A percentile compares a stretch with the other conserved stretches of the same genome.
Evolutionary conservation across 2,329 filamentous ascomycete species (phyloP).

Genomic region (Ceratocystis huliohia): DNA sequence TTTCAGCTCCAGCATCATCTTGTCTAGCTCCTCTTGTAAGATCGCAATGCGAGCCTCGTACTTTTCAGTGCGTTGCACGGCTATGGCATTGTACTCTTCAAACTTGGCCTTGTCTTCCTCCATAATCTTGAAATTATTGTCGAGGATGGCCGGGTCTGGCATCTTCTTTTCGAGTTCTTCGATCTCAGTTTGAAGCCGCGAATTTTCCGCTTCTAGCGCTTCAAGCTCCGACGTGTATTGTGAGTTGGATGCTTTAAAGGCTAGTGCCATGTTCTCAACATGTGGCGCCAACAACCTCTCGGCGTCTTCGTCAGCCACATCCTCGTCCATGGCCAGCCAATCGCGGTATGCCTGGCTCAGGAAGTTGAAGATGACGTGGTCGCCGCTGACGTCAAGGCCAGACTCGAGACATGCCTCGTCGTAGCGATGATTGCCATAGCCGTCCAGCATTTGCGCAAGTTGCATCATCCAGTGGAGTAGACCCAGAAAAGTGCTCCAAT

Average conservation of each 20-base stretch:
- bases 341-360: slow-evolving; percentile 80
- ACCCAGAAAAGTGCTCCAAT: slow-evolving; percentile 90
- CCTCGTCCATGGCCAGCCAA: slow-evolving; percentile 86
- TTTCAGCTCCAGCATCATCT: slow-evolving; percentile 58
- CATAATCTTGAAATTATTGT: slow-evolving; percentile 83
- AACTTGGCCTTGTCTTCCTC: slow-evolving; percentile 93
- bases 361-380: slow-evolving; percentile 91
- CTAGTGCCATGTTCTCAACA: slow-evolving; percentile 71
- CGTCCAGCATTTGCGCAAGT: slow-evolving; percentile 82
- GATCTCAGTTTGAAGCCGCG: slow-evolving; percentile 69
- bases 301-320: slow-evolving; percentile 72
- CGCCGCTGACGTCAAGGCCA: slow-evolving; percentile 74
- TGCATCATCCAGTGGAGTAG: slow-evolving; percentile 99
- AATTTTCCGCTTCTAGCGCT: slow-evolving; percentile 75
- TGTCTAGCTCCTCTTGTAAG: slow-evolving; percentile 75
- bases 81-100: slow-evolving; percentile 80
- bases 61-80: slow-evolving; percentile 76
- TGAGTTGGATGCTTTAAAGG: slow-evolving; percentile 75
- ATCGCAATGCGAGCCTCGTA: slow-evolving; percentile 70
- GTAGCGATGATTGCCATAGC: slow-evolving; percentile 64
- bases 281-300: slow-evolving; percentile 71
- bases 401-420: slow-evolving; percentile 81
- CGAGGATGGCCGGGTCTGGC: slow-evolving; percentile 69
- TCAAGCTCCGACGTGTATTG: slow-evolving; percentile 75
- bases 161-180: slow-evolving; percentile 79